Percentiles rank a stretch among this genome's conserved stretches.
Evolutionary conservation across 2,329 filamentous ascomycete species (phyloP).

Genomic region (Penicillium sclerotigenum): DNA sequence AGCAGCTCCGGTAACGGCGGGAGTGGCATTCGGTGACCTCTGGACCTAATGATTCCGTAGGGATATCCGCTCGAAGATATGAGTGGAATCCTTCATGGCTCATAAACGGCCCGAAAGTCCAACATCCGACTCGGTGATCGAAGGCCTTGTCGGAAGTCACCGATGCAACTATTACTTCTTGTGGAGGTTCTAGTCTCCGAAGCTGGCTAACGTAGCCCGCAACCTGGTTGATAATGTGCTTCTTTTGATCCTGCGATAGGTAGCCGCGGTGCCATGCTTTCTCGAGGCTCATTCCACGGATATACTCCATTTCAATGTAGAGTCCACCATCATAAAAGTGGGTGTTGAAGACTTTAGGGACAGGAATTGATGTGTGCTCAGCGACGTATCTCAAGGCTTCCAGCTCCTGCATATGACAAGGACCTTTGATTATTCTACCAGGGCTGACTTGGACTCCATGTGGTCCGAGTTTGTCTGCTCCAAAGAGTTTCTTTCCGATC

Average conservation of each 20-base stretch:
- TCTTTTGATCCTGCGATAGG: neutral
- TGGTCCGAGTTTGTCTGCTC: neutral
- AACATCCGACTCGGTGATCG: neutral
- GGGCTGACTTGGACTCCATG: neutral
- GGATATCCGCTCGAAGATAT: neutral
- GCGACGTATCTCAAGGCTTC: slow-evolving; percentile 1
- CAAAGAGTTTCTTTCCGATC: neutral
- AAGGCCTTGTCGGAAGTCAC: neutral
- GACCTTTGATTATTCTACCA: slow-evolving; percentile 1
- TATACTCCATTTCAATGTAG: neutral
- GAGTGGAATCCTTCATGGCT: neutral
- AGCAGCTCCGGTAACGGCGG: neutral
- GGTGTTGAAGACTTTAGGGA: neutral
- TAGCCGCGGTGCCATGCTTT: neutral
- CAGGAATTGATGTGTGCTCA: neutral
- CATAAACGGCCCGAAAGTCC: neutral
- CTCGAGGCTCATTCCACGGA: neutral
- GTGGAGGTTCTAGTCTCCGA: neutral
- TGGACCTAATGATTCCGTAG: neutral
- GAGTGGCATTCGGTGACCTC: neutral
- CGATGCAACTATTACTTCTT: neutral
- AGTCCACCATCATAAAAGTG: neutral
- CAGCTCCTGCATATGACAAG: neutral
- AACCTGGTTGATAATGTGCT: neutral
- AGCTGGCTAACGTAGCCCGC: neutral